phyloP scores from a whole-genome alignment of 768 basidiomycete species.

The Macrolepiota dolichaula region DNA sequence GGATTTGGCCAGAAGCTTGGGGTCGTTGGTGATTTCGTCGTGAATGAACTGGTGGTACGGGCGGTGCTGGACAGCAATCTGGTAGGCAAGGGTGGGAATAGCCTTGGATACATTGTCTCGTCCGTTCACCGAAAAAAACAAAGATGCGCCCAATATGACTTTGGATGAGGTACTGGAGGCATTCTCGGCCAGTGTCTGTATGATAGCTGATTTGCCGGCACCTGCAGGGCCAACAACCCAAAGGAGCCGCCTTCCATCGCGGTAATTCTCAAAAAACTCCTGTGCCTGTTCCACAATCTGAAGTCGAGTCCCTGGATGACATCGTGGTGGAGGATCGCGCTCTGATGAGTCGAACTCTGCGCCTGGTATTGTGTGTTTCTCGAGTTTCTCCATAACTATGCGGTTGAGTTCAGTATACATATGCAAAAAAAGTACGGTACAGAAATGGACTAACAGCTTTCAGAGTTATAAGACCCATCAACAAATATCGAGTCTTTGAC shows the following conservation, averaged over 20 bases:
- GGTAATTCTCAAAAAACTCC: not conserved
- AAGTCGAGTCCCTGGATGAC: not conserved
- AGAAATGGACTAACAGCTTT: not conserved
- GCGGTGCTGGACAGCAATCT: slow-evolving; percentile 15
- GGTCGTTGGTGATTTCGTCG: slow-evolving; percentile 1
- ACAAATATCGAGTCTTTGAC: not conserved
- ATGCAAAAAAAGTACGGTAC: fast-evolving
- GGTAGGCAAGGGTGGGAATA: slow-evolving; percentile 17
- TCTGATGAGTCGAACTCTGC: not conserved
- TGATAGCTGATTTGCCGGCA: not conserved
- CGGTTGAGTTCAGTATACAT: not conserved
- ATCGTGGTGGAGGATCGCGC: not conserved
- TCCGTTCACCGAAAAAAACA: not conserved
- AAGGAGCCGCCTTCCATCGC: not conserved
- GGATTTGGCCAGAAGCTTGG: slow-evolving; percentile 9
- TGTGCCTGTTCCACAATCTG: not conserved
- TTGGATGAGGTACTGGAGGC: not conserved
- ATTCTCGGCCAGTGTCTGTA: slow-evolving; percentile 7
- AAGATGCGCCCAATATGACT: not conserved
- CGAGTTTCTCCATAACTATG: not conserved
- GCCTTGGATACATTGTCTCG: not conserved
- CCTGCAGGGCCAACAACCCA: not conserved
- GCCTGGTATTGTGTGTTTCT: not conserved
- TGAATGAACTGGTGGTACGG: slow-evolving; percentile 3
- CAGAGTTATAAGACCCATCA: not conserved